A percentile compares a stretch with the other conserved stretches of the same genome.
phyloP scores from a whole-genome alignment of 2,329 filamentous ascomycete genomes.

The Thelonectria blattea region DNA sequence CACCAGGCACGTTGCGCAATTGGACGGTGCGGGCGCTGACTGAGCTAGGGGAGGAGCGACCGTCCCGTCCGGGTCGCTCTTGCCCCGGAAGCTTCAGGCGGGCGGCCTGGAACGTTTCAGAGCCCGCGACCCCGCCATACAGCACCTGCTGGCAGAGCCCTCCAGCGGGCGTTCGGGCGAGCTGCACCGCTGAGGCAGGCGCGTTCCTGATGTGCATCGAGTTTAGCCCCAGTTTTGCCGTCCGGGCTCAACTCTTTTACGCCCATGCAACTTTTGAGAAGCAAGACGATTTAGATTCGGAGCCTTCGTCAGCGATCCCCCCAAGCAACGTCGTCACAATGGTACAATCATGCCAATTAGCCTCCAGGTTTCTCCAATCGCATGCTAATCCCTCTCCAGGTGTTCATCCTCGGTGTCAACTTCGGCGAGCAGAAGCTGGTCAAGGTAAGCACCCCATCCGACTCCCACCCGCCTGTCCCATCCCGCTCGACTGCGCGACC shows the following conservation, averaged over 20 bases:
- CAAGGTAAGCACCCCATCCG: conserved; percentile 63
- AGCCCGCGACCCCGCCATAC: conserved; percentile 19
- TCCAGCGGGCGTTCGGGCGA: neutral
- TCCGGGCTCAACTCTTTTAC: conserved; percentile 27
- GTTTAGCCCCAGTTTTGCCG: conserved; percentile 42
- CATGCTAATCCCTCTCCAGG: conserved; percentile 52
- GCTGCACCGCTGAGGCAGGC: neutral
- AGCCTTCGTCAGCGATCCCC: conserved; percentile 32
- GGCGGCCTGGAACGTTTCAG: conserved; percentile 27
- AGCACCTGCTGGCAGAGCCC: conserved; percentile 1
- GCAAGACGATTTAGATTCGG: conserved; percentile 23
- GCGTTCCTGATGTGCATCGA: too few relatives aligned
- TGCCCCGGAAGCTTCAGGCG: conserved; percentile 31
- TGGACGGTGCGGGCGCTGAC: conserved; percentile 23
- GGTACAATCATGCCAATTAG: conserved; percentile 24
- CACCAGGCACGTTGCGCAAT: conserved; percentile 32
- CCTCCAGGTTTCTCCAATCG: too few relatives aligned
- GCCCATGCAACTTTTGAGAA: conserved; percentile 15
- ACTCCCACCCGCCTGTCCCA: neutral
- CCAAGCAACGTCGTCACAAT: conserved; percentile 30
- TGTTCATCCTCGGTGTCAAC: conserved; percentile 85
- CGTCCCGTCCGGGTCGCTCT: neutral
- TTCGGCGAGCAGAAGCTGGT: conserved; percentile 85
- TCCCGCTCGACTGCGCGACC: neutral
- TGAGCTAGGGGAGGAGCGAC: conserved; percentile 3